These are phyloP conservation scores for Wallemia ichthyophaga DNA, from an alignment of 1,284 basidiomycete species.

Conservation along the genomic window DNA sequence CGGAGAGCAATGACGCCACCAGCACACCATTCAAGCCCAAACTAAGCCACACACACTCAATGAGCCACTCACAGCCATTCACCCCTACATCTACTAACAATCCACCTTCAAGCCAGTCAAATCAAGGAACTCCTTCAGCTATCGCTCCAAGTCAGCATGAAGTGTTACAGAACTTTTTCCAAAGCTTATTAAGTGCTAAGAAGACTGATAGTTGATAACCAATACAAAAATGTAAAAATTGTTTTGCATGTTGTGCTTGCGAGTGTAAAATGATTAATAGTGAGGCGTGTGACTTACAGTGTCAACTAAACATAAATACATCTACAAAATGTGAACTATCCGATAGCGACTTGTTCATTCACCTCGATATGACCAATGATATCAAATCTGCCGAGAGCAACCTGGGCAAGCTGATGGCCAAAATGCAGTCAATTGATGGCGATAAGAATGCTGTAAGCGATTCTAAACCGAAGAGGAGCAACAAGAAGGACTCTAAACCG, in stretches of 20 bases:
- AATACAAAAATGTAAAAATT: no score
- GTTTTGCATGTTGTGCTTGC: not conserved
- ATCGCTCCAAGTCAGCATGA: conserved; percentile 27
- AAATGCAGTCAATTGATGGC: conserved; percentile 18
- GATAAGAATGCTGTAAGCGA: conserved; percentile 8
- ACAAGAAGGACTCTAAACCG: conserved; percentile 4
- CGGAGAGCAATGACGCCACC: conserved; percentile 4
- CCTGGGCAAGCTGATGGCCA: conserved; percentile 43
- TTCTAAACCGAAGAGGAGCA: conserved; percentile 8
- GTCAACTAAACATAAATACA: no score
- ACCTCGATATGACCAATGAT: conserved; percentile 3
- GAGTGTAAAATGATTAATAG: no score
- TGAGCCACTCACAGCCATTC: conserved; percentile 10
- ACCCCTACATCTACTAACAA: conserved; percentile 1
- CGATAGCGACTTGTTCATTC: not conserved
- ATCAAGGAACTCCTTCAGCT: conserved; percentile 7
- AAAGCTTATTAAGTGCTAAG: conserved; percentile 37
- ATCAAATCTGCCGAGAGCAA: conserved; percentile 26
- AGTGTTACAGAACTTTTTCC: conserved; percentile 58
- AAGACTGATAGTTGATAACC: conserved; percentile 13
- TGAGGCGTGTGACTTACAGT: no score
- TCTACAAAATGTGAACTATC: no score
- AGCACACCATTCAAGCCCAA: conserved; percentile 11
- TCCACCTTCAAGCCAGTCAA: not conserved
- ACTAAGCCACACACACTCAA: conserved; percentile 10